Evolutionary conservation across 139 green algal species (phyloP).

Genomic region (Coelastrella sp.): DNA sequence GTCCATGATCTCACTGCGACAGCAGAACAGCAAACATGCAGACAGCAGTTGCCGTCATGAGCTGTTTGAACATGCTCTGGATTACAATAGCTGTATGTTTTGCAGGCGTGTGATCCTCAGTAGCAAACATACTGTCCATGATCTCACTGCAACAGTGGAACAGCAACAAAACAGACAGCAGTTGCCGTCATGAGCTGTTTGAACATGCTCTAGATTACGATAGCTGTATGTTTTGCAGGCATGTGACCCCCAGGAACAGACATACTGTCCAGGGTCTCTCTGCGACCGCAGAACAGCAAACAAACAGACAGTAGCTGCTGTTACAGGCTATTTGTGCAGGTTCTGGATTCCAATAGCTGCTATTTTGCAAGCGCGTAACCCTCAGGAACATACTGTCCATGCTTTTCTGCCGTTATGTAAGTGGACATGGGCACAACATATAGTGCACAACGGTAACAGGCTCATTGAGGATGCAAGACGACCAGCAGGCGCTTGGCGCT

Average conservation of each 20-base stretch:
- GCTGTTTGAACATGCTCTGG: background rate
- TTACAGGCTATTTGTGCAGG: too few species aligned
- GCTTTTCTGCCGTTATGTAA: too few species aligned
- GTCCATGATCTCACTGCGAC: conserved; percentile 46
- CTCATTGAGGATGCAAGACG: too few species aligned
- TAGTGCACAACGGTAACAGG: too few species aligned
- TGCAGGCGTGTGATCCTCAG: conserved; percentile 15
- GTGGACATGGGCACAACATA: too few species aligned
- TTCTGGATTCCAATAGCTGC: too few species aligned
- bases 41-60: background rate
- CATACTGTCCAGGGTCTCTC: conserved; percentile 48
- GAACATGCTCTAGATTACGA: too few species aligned
- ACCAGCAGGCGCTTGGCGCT: too few species aligned
- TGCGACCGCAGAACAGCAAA: background rate
- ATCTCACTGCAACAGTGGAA: background rate
- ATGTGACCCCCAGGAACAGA: conserved; percentile 41
- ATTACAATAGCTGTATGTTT: too few species aligned
- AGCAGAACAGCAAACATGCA: background rate
- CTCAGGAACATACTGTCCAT: background rate
- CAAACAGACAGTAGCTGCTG: too few species aligned
- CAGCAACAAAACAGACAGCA: background rate
- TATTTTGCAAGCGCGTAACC: too few species aligned
- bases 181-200: background rate
- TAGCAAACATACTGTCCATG: background rate
- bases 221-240: too few species aligned